phyloP scores from a whole-genome alignment of 2,329 filamentous ascomycete genomes.

The Talaromyces sp. region DNA sequence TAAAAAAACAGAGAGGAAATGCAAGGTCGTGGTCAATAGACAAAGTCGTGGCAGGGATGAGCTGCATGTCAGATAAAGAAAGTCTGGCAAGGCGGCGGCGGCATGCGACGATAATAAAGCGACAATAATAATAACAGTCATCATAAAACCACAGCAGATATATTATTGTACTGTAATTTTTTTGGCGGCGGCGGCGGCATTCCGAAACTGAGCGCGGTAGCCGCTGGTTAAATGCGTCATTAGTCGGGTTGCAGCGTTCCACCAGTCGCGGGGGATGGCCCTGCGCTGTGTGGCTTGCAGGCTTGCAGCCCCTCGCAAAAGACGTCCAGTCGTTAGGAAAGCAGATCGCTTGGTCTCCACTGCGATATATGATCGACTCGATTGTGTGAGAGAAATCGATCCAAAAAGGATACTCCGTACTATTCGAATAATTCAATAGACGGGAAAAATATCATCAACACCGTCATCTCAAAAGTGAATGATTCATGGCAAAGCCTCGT shows the following conservation, averaged over 20 bases:
- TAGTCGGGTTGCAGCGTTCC: not conserved
- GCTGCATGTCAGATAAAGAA: not conserved
- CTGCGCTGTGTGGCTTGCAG: not conserved
- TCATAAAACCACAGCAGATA: not conserved
- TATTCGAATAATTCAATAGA: not conserved
- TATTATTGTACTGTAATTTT: not conserved
- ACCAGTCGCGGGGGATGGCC: not conserved
- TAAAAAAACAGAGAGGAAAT: not conserved
- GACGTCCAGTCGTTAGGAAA: not conserved
- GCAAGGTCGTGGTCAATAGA: not conserved
- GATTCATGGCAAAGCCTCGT: not conserved
- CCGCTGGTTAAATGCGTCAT: constrained; percentile 1
- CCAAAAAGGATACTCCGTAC: not conserved
- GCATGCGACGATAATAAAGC: not conserved
- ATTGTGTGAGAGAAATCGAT: not conserved
- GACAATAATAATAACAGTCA: not conserved
- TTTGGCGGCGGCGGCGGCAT: not conserved
- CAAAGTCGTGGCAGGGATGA: not conserved
- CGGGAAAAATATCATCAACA: not conserved
- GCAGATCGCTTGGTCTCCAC: not conserved
- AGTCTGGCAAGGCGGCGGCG: not conserved
- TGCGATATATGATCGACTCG: not conserved
- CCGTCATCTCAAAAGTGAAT: not conserved
- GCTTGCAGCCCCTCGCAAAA: not conserved
- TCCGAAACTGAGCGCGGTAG: not conserved